These are phyloP conservation scores for Cladosporium sp. DNA, from an alignment of 2,329 filamentous ascomycete genomes.

Conservation along the genomic window DNA sequence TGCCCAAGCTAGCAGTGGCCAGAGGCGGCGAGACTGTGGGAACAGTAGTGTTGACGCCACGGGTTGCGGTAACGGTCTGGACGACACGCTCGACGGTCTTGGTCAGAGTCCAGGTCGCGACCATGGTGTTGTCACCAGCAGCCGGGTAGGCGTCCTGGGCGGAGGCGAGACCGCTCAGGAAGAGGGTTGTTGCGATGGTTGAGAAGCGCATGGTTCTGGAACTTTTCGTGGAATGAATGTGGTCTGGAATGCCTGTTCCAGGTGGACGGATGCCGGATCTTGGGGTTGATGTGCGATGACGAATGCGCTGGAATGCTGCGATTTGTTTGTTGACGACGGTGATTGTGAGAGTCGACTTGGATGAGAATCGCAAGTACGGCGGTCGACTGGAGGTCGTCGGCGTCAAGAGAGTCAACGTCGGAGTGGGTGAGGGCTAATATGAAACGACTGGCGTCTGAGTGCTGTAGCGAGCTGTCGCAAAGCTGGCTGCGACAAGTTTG, in stretches of 20 bases:
- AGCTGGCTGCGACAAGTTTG: constrained; percentile 1
- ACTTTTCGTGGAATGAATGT: neutral
- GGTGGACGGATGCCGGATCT: neutral
- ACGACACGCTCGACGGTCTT: constrained; percentile 26
- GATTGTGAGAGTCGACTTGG: neutral
- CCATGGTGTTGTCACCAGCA: constrained; percentile 14
- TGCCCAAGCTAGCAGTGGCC: constrained; percentile 8
- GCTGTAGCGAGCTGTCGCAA: constrained; percentile 8
- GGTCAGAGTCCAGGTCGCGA: constrained; percentile 24
- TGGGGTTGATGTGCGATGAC: constrained; percentile 5
- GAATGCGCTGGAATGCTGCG: constrained; percentile 8
- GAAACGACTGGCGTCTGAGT: constrained; percentile 12
- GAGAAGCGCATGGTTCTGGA: constrained; percentile 23
- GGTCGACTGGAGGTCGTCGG: neutral
- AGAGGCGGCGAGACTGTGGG: neutral
- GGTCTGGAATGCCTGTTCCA: constrained; percentile 8
- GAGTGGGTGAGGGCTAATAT: constrained; percentile 1
- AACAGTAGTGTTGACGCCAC: constrained; percentile 6
- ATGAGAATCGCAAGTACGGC: constrained; percentile 1
- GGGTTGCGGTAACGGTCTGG: constrained; percentile 24
- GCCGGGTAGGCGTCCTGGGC: constrained; percentile 9
- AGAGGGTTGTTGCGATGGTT: constrained; percentile 17
- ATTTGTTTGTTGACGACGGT: constrained; percentile 12
- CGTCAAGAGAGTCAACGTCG: neutral
- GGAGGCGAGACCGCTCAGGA: constrained; percentile 15